A percentile compares a stretch with the other conserved stretches of the same genome.
Evolutionary conservation across 106 monocot species (phyloP).

Genomic region (Acanthochlamys bracteata): DNA sequence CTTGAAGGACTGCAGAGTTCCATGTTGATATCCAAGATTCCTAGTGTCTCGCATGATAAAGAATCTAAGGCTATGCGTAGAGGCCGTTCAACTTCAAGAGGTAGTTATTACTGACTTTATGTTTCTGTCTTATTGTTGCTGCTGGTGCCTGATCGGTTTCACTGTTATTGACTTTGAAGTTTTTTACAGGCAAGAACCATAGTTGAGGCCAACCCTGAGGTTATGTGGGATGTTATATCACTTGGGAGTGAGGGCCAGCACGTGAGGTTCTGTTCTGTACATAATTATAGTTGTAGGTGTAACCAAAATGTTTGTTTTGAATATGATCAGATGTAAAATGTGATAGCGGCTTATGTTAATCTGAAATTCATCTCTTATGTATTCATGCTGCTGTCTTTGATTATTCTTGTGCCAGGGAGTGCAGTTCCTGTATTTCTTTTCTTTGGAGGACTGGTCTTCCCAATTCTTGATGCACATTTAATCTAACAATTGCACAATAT

Average conservation of each 20-base stretch:
- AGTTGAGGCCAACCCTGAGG: slow-evolving; percentile 12
- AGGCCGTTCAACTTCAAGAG: slow-evolving; percentile 50
- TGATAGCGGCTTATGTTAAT: slow-evolving; percentile 16
- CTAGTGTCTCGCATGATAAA: slow-evolving; percentile 47
- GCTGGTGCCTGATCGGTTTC: no score
- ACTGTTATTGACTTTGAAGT: slow-evolving; percentile 2
- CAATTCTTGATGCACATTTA: background rate
- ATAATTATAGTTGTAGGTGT: slow-evolving; percentile 14
- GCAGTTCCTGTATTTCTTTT: background rate
- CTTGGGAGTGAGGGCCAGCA: slow-evolving; percentile 1
- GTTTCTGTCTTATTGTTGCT: background rate
- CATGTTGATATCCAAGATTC: slow-evolving; percentile 51
- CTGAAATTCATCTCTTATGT: slow-evolving; percentile 11
- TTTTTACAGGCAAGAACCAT: slow-evolving; percentile 26
- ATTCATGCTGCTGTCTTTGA: background rate
- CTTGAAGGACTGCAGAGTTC: slow-evolving; percentile 97
- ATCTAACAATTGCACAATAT: background rate
- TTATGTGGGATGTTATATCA: slow-evolving; percentile 4
- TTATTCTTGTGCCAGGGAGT: background rate
- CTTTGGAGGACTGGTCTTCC: background rate
- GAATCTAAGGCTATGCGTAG: slow-evolving; percentile 22
- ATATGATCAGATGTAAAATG: slow-evolving; percentile 23
- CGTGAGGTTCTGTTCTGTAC: slow-evolving; percentile 22
- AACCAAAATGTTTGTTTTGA: slow-evolving; percentile 10
- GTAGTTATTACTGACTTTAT: slow-evolving; percentile 17